Evolutionary conservation across 495 filamentous ascomycete species (phyloP).

Genomic region (Penicillium arizonense): DNA sequence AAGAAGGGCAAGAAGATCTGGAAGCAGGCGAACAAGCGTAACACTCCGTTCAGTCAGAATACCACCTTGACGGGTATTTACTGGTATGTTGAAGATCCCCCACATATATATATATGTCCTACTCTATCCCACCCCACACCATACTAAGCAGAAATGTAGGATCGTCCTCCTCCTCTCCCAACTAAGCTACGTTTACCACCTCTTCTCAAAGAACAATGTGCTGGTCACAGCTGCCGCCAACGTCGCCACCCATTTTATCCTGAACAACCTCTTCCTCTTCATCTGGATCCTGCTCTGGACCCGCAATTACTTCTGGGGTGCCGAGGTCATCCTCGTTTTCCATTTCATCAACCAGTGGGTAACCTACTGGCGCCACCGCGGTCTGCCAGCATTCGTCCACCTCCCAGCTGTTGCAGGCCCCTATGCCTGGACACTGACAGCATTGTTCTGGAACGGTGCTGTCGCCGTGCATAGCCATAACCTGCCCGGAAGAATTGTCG

Average conservation of each 20-base stretch:
- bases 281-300: conserved; percentile 81
- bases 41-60: conserved; percentile 75
- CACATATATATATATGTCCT: not conserved
- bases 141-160: conserved; percentile 42
- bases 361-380: conserved; percentile 76
- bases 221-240: conserved; percentile 67
- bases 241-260: conserved; percentile 79
- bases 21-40: conserved; percentile 62
- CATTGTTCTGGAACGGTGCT: conserved; percentile 84
- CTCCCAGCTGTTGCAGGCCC: conserved; percentile 71
- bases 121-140: not conserved
- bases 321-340: conserved; percentile 71
- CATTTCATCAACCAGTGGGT: conserved; percentile 76
- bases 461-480: conserved; percentile 62
- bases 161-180: conserved; percentile 73
- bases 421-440: conserved; percentile 78
- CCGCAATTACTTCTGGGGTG: conserved; percentile 65
- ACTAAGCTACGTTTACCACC: conserved; percentile 68
- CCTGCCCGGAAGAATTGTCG: conserved; percentile 68
- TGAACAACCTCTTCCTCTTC: conserved; percentile 78
- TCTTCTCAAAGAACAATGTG: conserved; percentile 63
- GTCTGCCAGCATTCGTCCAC: conserved; percentile 69
- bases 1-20: conserved; percentile 59
- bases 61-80: conserved; percentile 69
- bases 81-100: conserved; percentile 51